Conservation (phyloP, 2,329 filamentous ascomycete species). For the Cladosporium colombiae region DNA sequence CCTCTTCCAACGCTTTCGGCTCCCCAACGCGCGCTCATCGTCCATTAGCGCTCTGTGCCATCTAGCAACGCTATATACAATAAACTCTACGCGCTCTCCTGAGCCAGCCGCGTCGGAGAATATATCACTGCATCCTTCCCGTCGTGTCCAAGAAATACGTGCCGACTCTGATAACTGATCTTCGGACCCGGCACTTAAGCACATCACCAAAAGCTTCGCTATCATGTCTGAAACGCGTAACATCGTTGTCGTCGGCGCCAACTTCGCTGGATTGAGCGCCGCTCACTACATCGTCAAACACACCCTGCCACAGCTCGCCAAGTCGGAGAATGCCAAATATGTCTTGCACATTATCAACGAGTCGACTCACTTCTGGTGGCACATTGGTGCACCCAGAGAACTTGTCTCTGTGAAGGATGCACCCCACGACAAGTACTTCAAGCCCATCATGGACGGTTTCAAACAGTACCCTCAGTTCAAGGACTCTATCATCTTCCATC, state of each 20-base stretch:
- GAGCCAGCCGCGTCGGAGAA: background rate
- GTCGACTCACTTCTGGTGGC: slow-evolving; percentile 55
- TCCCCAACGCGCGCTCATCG: slow-evolving; percentile 14
- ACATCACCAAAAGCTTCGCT: background rate
- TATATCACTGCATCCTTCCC: background rate
- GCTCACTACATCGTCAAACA: slow-evolving; percentile 59
- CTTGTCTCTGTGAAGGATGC: slow-evolving; percentile 52
- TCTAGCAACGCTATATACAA: slow-evolving; percentile 8
- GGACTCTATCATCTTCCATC: slow-evolving; percentile 48
- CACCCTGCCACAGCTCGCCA: slow-evolving; percentile 45
- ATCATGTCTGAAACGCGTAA: slow-evolving; percentile 40
- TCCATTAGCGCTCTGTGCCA: slow-evolving; percentile 12
- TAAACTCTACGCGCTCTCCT: background rate
- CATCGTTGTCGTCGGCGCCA: slow-evolving; percentile 57
- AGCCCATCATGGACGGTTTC: slow-evolving; percentile 54
- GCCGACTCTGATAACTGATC: background rate
- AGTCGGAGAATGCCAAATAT: slow-evolving; percentile 40
- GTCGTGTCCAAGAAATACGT: background rate
- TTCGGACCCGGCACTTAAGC: background rate
- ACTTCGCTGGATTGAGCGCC: slow-evolving; percentile 53
- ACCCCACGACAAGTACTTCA: slow-evolving; percentile 49
- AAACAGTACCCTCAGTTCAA: slow-evolving; percentile 48
- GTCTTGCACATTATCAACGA: slow-evolving; percentile 59
- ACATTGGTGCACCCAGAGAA: slow-evolving; percentile 54
- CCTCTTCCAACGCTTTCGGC: slow-evolving; percentile 17